phyloP scores from a whole-genome alignment of 345 rosid species.

The Bruguiera parviflora region DNA sequence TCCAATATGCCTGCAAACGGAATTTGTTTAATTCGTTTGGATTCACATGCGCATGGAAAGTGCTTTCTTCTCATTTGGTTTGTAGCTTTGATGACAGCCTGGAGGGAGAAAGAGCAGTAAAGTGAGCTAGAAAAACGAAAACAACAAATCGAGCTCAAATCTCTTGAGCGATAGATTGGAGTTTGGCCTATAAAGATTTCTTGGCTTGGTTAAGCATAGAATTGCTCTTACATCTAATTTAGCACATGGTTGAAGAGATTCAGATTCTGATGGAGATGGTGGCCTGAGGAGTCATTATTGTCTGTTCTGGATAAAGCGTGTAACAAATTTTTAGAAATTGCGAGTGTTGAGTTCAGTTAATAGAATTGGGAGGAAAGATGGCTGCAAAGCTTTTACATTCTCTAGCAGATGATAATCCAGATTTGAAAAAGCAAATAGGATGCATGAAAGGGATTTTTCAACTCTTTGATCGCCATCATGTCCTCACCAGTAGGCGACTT shows the following conservation, averaged over 20 bases:
- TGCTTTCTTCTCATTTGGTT: constrained; percentile 22
- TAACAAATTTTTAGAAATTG: background rate
- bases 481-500: constrained; percentile 47
- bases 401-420: constrained; percentile 88
- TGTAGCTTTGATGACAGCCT: constrained; percentile 25
- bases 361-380: constrained; percentile 36
- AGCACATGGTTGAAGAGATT: constrained; percentile 6
- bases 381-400: constrained; percentile 94
- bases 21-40: background rate
- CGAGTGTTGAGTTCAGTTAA: background rate
- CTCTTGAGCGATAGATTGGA: too few species aligned
- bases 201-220: constrained; percentile 14
- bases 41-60: background rate
- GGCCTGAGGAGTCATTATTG: background rate
- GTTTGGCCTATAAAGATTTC: background rate
- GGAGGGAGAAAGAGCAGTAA: constrained; percentile 13
- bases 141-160: too few species aligned
- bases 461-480: constrained; percentile 73
- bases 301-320: background rate
- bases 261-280: background rate
- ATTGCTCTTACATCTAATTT: constrained; percentile 19
- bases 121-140: background rate
- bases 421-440: constrained; percentile 91
- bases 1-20: constrained; percentile 1
- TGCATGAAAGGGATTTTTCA: constrained; percentile 95